Evolutionary conservation across 768 basidiomycete species (phyloP), one percentile per base, ranked within the genome.

Genomic region (Stropharia rugosoannulata): DNA sequence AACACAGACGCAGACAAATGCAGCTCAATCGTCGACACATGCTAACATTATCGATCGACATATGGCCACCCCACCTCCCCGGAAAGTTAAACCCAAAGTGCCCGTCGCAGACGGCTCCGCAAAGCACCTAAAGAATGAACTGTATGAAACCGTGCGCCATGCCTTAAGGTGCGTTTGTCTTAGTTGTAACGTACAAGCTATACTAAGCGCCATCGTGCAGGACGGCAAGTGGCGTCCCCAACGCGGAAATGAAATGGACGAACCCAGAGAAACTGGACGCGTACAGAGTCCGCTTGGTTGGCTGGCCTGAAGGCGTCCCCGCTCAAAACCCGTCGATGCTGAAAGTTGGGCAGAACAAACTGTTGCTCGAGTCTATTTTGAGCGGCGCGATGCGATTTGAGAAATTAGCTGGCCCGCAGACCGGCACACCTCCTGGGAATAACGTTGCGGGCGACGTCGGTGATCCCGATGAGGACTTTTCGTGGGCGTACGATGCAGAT

Each of bases 231-330:
- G 85, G 85, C 7, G 68, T 82, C 16, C 83, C 82, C 10, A 83
- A 76, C 51, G 86, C 87, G 18, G 87, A 89, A 62, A 89, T 89
- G 87, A 87, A 84, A 66, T 89, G 87, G 87, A 82, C 83, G 8
- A 86, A 85, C 63, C 86, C 80, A 48, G 78, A 82, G 22, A 75
- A 80, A 42, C 65, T 89, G 49, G 72, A 76, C 59, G 62, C 71
- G 5, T 87, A 86, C 59, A 83, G 82, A 9, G 82, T 89, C 32
- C 78, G 73, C 51, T 66, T 88, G 43, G 73, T 81, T 12, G 87
- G 87, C 40, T 89, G 87, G 87, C 87, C 87, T 9, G 57, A 75
- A 19, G 70, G 70, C 29, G 75, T 89, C 19, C 85, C 85, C 6
- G 67, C 71, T 19, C 80, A 80, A 59, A 89, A 87, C 60, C 87